phyloP scores from a whole-genome alignment of 768 basidiomycete genomes.

The Tulasnella sp. region DNA sequence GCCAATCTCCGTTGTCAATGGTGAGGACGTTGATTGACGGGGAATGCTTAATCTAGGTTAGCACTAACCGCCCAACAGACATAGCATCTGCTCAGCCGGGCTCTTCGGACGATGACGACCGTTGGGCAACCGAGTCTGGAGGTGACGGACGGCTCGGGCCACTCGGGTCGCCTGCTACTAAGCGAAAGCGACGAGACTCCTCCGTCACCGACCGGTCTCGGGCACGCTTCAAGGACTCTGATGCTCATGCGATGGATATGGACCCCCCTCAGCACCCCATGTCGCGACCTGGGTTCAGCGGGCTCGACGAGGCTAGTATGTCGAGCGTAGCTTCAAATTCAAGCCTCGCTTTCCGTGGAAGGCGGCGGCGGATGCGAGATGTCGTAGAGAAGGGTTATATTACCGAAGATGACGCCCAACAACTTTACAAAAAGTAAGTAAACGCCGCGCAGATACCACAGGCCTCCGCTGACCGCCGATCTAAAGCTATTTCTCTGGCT shows the following conservation, averaged over 20 bases:
- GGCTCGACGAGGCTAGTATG: neutral
- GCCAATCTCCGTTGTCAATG: slow-evolving; percentile 24
- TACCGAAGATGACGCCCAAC: slow-evolving; percentile 20
- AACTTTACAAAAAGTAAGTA: slow-evolving; percentile 22
- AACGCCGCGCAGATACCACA: neutral
- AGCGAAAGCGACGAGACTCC: slow-evolving; percentile 3
- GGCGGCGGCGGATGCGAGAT: slow-evolving; percentile 12
- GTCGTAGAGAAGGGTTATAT: slow-evolving; percentile 23
- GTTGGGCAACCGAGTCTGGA: neutral
- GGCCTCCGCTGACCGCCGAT: neutral
- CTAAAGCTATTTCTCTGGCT: slow-evolving; percentile 22
- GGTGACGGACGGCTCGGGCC: neutral
- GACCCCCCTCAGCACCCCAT: neutral
- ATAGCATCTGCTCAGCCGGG: slow-evolving; percentile 18
- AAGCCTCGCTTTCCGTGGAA: neutral
- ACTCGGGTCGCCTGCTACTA: neutral
- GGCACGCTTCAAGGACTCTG: slow-evolving; percentile 7
- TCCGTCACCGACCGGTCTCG: slow-evolving; percentile 11
- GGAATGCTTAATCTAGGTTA: neutral
- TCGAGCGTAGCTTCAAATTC: slow-evolving; percentile 15
- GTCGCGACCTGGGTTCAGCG: neutral
- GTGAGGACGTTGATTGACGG: slow-evolving; percentile 8
- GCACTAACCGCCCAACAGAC: slow-evolving; percentile 1
- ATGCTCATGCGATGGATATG: slow-evolving; percentile 5
- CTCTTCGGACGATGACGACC: slow-evolving; percentile 14